Evolutionary conservation across 73 alveolate species (phyloP), one percentile per base, ranked within the genome.

Genomic region (Durusdinium trenchii): DNA sequence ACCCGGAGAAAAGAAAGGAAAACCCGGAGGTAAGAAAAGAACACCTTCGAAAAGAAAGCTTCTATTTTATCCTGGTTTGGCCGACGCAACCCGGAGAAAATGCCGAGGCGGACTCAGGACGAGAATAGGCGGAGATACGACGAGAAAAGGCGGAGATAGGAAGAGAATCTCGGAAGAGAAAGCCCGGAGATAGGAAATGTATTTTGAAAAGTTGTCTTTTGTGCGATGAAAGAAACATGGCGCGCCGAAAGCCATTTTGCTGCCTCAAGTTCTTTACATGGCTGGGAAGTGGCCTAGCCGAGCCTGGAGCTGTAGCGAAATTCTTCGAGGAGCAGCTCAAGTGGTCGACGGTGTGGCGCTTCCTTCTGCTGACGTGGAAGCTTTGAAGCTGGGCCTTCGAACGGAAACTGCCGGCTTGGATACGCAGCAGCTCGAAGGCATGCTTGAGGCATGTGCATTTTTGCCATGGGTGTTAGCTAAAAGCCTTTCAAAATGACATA

Each of bases 261-360:
- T 54, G 67, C 20, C 67, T 54, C 67, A 54, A 54, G 20, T 54
- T 54, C 30, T 54, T 54, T 54, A 20, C 10, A 54, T 54, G 67
- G 67, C 67, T 54, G 67, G 67, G 67, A 54, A 54, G 67, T 54
- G 67, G 67, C 67, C 67, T 54, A 54, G 67, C 67, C 67, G 67
- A 10, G 20, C 67, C 20, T 54, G 67, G 67, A 54, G 67, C 67
- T 54, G 67, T 20, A 54, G 67, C 67, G 67, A 54, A 54, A 20
- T 54, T 54, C 67, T 54, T 14, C 67, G 67, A 20, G 67, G 67
- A 14, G 67, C 67, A 14, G 67, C 67, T 20, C 67, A 54, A 20
- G 67, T 54, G 30, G 67, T 54, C 20, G 67, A 54, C 67, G 20
- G 67, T 20, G 20, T 54, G 67, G 67, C 67, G 10, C 20, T 54